Evolutionary conservation across 2,329 filamentous ascomycete genomes (phyloP).

Genomic region (Cercospora zeina): DNA sequence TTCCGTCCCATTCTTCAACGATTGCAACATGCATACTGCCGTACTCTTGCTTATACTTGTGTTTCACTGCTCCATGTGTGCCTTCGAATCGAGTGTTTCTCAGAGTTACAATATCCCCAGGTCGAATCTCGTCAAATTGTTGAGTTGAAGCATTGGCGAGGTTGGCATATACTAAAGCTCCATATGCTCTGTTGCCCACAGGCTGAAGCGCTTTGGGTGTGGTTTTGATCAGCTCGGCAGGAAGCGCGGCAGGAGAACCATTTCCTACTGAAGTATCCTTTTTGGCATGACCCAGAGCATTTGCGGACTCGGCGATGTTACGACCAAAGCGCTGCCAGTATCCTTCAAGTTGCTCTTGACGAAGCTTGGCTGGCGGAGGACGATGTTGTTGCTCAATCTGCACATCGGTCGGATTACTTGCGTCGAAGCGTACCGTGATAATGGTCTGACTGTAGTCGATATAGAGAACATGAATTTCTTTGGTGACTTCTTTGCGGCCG

Average conservation of each 20-base stretch:
- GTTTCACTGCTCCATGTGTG: slow-evolving; percentile 82
- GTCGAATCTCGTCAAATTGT: slow-evolving; percentile 87
- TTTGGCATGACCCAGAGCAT: slow-evolving; percentile 64
- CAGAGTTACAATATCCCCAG: slow-evolving; percentile 89
- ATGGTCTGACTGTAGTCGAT: slow-evolving; percentile 96
- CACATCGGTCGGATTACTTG: slow-evolving; percentile 69
- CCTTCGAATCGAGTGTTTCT: slow-evolving; percentile 94
- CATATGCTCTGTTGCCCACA: slow-evolving; percentile 85
- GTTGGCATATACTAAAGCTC: slow-evolving; percentile 90
- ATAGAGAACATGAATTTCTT: slow-evolving; percentile 84
- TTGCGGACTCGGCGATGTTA: slow-evolving; percentile 70
- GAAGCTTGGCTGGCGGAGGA: slow-evolving; percentile 72
- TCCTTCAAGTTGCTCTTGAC: slow-evolving; percentile 90
- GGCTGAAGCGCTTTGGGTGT: slow-evolving; percentile 74
- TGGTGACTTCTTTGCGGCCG: slow-evolving; percentile 70
- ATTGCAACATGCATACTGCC: slow-evolving; percentile 74
- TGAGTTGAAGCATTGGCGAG: slow-evolving; percentile 89
- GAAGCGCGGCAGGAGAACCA: slow-evolving; percentile 73
- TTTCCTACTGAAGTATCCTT: slow-evolving; percentile 82
- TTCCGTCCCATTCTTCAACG: slow-evolving; percentile 96
- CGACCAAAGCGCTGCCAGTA: slow-evolving; percentile 79
- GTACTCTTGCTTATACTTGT: slow-evolving; percentile 86
- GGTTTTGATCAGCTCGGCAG: slow-evolving; percentile 69
- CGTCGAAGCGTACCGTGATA: slow-evolving; percentile 76
- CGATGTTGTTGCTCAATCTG: slow-evolving; percentile 84